Evolutionary conservation across 1,139 yeast species (phyloP).

Genomic region (Taiozyma sp.): DNA sequence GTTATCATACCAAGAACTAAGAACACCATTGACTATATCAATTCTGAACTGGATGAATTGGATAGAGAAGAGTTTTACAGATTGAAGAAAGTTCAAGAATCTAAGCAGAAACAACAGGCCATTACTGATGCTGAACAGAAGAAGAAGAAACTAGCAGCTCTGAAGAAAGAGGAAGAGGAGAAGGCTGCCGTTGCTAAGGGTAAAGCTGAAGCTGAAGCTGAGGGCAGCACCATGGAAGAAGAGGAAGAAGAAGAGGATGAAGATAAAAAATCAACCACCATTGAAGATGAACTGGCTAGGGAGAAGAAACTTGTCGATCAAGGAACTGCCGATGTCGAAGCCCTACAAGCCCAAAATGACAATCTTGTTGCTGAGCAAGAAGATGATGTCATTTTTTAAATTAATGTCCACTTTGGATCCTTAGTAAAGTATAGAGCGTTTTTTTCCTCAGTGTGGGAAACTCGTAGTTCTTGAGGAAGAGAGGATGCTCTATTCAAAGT

Average conservation of each 20-base stretch:
- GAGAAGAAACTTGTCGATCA: not conserved
- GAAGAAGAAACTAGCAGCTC: slow-evolving; percentile 16
- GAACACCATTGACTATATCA: slow-evolving; percentile 89
- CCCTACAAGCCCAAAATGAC: slow-evolving; percentile 9
- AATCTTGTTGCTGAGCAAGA: slow-evolving; percentile 39
- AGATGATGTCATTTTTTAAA: slow-evolving; percentile 44
- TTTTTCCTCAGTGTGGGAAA: not conserved
- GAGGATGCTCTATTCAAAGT: no score
- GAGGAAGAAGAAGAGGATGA: slow-evolving; percentile 11
- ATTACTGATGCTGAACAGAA: slow-evolving; percentile 31
- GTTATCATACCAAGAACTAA: slow-evolving; percentile 97
- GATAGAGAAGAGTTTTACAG: slow-evolving; percentile 98
- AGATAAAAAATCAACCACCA: slow-evolving; percentile 8
- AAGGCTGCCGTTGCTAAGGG: not conserved
- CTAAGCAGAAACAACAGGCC: slow-evolving; percentile 65
- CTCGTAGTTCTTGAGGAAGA: no score
- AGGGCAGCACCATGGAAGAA: slow-evolving; percentile 14
- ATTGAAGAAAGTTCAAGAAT: slow-evolving; percentile 93
- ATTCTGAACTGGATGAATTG: slow-evolving; percentile 93
- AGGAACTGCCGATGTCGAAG: slow-evolving; percentile 16
- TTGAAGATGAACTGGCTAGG: not conserved
- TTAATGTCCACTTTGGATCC: not conserved
- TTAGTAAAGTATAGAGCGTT: not conserved
- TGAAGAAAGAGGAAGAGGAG: slow-evolving; percentile 20
- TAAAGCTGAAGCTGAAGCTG: slow-evolving; percentile 6